phyloP scores from a whole-genome alignment of 2,329 filamentous ascomycete genomes.

The Penicillium frequentans region DNA sequence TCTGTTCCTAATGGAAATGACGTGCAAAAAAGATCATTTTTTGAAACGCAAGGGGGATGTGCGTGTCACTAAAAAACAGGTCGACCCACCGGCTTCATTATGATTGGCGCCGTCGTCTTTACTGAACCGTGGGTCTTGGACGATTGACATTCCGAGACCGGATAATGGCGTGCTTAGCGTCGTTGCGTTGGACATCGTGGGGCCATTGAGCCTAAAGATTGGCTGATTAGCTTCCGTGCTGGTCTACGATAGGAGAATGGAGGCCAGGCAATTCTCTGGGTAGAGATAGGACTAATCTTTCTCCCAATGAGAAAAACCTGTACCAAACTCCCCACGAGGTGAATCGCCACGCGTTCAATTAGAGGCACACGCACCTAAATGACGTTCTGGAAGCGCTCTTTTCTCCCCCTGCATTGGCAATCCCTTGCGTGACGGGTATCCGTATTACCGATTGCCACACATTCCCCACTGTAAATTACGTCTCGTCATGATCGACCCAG shows the following conservation, averaged over 20 bases:
- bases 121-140: constrained; percentile 19
- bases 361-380: neutral
- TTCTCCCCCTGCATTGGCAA: neutral
- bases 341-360: neutral
- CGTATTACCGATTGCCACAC: no score
- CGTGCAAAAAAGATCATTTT: constrained; percentile 9
- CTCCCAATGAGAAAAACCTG: neutral
- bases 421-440: no score
- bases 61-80: constrained; percentile 7
- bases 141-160: constrained; percentile 22
- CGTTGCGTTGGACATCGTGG: constrained; percentile 15
- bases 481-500: constrained; percentile 18
- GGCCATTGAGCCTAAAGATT: constrained; percentile 8
- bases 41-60: constrained; percentile 17
- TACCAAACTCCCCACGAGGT: neutral
- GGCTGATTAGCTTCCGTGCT: neutral
- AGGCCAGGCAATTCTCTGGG: neutral
- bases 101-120: neutral
- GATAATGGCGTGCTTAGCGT: constrained; percentile 20
- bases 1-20: constrained; percentile 10
- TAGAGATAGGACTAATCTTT: neutral
- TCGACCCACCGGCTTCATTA: neutral
- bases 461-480: neutral
- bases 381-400: neutral
- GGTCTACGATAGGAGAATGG: neutral